A percentile compares a stretch with the other conserved stretches of the same genome.
Conservation (phyloP, 192 early-diverging fungal species). For the Coemansia sp. region DNA sequence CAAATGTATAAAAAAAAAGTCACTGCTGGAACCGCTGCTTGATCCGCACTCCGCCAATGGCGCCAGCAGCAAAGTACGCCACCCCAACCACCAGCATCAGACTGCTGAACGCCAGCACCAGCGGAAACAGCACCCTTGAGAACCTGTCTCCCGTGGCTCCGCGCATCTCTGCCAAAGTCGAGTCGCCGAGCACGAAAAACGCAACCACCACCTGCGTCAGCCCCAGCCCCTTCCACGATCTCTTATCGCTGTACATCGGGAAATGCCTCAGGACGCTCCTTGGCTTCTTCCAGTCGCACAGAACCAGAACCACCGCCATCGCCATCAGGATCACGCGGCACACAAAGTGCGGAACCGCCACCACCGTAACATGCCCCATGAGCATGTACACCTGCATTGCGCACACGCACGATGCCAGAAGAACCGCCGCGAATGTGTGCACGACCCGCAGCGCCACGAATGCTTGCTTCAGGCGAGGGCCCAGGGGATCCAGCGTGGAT, state of each 20-base stretch:
- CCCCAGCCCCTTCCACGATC: conserved; percentile 36
- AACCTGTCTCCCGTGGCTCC: conserved; percentile 5
- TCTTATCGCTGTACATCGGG: conserved; percentile 36
- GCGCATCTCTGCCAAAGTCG: conserved; percentile 24
- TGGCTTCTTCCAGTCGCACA: conserved; percentile 33
- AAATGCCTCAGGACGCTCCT: conserved; percentile 24
- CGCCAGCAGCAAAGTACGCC: conserved; percentile 38
- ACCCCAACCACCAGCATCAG: conserved; percentile 23
- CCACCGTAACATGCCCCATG: conserved; percentile 12
- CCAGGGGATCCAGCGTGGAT: conserved; percentile 2
- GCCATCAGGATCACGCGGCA: conserved; percentile 37
- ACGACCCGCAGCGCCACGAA: conserved; percentile 20
- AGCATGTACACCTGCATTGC: conserved; percentile 48
- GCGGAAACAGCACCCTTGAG: conserved; percentile 26
- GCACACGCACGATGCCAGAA: conserved; percentile 20
- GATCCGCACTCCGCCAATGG: conserved; percentile 28
- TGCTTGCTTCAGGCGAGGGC: not conserved
- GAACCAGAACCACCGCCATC: conserved; percentile 18
- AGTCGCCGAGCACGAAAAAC: conserved; percentile 42
- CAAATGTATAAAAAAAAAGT: too few relatives aligned
- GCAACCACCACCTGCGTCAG: conserved; percentile 35
- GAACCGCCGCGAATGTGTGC: conserved; percentile 10
- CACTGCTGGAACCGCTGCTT: not conserved
- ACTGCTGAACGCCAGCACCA: conserved; percentile 24
- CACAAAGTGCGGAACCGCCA: conserved; percentile 34